A percentile compares a stretch with the other conserved stretches of the same genome.
Conservation (phyloP, 2,329 filamentous ascomycete genomes). For the Penicillium brevicompactum region DNA sequence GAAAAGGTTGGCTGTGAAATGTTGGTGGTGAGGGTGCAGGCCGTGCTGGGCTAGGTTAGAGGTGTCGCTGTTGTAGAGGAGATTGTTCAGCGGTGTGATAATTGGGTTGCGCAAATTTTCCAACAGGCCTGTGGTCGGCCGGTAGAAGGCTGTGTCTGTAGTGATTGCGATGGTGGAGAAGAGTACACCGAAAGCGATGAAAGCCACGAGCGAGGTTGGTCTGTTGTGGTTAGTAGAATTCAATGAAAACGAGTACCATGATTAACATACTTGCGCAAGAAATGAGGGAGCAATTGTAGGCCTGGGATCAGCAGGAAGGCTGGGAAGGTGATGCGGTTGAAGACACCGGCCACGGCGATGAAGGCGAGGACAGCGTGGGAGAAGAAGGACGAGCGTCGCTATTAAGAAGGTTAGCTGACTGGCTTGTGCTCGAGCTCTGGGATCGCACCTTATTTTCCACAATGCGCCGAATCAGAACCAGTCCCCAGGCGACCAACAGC, state of each 20-base stretch:
- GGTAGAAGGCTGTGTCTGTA: constrained; percentile 84
- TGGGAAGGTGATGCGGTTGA: constrained; percentile 97
- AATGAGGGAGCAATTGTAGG: constrained; percentile 81
- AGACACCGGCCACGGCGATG: constrained; percentile 80
- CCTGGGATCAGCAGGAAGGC: constrained; percentile 87
- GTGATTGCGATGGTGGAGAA: constrained; percentile 74
- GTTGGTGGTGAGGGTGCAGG: constrained; percentile 77
- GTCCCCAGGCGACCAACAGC: constrained; percentile 85
- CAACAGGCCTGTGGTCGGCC: constrained; percentile 37
- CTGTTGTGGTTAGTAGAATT: constrained; percentile 36
- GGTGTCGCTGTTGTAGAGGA: constrained; percentile 71
- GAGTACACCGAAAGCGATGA: constrained; percentile 65
- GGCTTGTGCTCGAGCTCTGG: background rate
- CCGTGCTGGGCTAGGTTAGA: constrained; percentile 75
- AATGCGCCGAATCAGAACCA: constrained; percentile 89
- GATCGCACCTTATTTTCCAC: constrained; percentile 68
- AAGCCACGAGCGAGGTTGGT: constrained; percentile 61
- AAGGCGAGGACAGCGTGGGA: constrained; percentile 78
- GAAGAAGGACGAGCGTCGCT: constrained; percentile 75
- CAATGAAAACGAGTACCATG: constrained; percentile 8
- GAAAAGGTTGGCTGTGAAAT: constrained; percentile 70
- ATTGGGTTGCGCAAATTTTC: constrained; percentile 59
- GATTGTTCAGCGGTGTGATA: constrained; percentile 76
- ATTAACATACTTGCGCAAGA: constrained; percentile 70
- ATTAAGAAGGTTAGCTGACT: constrained; percentile 10